Evolutionary conservation across 2,329 filamentous ascomycete species (phyloP).

Genomic region (Sporothrix schenckii): DNA sequence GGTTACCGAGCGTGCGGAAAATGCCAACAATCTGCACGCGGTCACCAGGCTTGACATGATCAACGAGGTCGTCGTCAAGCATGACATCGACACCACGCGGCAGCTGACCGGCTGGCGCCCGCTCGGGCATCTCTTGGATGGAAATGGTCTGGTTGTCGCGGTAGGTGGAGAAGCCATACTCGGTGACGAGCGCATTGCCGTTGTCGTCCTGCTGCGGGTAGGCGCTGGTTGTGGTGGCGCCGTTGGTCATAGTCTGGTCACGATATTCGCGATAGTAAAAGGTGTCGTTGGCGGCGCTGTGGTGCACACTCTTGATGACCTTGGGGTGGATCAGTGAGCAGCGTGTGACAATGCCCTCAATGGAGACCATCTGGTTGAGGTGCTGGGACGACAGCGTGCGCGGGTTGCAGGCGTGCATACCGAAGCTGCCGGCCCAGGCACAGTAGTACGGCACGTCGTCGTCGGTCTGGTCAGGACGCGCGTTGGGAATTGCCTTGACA

Average conservation of each 20-base stretch:
- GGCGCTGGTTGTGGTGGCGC: conserved; percentile 83
- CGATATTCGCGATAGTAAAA: conserved; percentile 90
- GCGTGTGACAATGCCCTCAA: conserved; percentile 96
- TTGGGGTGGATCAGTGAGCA: conserved; percentile 95
- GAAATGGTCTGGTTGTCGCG: conserved; percentile 96
- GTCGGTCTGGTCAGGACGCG: conserved; percentile 72
- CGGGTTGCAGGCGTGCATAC: conserved; percentile 91
- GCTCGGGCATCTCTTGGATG: conserved; percentile 98
- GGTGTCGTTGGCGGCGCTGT: conserved; percentile 81
- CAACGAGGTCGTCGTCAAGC: conserved; percentile 93
- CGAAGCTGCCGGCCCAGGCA: conserved; percentile 95
- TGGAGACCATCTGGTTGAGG: conserved; percentile 93
- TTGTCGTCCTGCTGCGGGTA: conserved; percentile 94
- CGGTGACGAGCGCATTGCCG: conserved; percentile 87
- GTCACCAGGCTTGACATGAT: conserved; percentile 92
- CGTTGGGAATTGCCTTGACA: conserved; percentile 75
- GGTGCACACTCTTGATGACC: conserved; percentile 97
- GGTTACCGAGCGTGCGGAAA: conserved; percentile 89
- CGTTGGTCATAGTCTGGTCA: conserved; percentile 97
- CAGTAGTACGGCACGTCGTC: conserved; percentile 91
- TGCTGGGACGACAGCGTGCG: conserved; percentile 86
- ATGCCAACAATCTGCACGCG: conserved; percentile 96
- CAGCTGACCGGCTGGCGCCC: conserved; percentile 91
- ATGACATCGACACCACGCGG: conserved; percentile 96
- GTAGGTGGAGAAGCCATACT: conserved; percentile 95